Percentiles rank a stretch among this genome's conserved stretches.
These are phyloP conservation scores for Lasiosphaeria ovina DNA, from an alignment of 495 filamentous ascomycete species.

Conservation along the genomic window DNA sequence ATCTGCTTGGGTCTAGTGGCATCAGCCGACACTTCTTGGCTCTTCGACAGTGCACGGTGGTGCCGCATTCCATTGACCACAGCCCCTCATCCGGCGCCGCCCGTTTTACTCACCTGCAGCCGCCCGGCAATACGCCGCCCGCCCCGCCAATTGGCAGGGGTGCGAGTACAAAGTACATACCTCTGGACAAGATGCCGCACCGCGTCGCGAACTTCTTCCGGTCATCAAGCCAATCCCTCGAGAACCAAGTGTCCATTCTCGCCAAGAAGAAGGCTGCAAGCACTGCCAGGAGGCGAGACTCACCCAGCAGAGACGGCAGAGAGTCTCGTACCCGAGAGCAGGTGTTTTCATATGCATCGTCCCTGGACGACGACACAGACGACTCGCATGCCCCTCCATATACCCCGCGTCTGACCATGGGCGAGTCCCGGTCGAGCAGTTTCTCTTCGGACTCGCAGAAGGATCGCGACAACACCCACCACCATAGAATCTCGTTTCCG, in stretches of 20 bases:
- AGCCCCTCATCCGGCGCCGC: background rate
- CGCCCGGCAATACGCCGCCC: constrained; percentile 11
- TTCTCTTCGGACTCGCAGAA: constrained; percentile 23
- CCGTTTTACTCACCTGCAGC: background rate
- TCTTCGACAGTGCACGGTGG: too few relatives aligned
- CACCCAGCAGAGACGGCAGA: constrained; percentile 26
- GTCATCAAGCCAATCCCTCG: constrained; percentile 36
- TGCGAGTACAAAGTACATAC: background rate
- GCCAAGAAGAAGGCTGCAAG: constrained; percentile 27
- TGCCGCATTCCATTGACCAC: background rate
- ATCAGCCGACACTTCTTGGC: background rate
- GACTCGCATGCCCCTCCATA: constrained; percentile 23
- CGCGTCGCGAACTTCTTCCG: constrained; percentile 50
- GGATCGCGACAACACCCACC: constrained; percentile 34
- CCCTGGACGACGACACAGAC: constrained; percentile 31
- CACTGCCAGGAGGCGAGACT: constrained; percentile 22
- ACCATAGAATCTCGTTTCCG: constrained; percentile 49
- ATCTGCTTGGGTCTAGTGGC: background rate
- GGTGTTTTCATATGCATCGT: constrained; percentile 35
- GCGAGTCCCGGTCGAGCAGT: constrained; percentile 31
- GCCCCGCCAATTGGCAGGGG: constrained; percentile 16
- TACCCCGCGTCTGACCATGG: constrained; percentile 24
- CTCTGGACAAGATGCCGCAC: constrained; percentile 42
- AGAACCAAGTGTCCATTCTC: constrained; percentile 31
- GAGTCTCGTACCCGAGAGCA: constrained; percentile 28